These are phyloP conservation scores for Suillus decipiens DNA, from an alignment of 768 basidiomycete genomes.

Conservation along the genomic window DNA sequence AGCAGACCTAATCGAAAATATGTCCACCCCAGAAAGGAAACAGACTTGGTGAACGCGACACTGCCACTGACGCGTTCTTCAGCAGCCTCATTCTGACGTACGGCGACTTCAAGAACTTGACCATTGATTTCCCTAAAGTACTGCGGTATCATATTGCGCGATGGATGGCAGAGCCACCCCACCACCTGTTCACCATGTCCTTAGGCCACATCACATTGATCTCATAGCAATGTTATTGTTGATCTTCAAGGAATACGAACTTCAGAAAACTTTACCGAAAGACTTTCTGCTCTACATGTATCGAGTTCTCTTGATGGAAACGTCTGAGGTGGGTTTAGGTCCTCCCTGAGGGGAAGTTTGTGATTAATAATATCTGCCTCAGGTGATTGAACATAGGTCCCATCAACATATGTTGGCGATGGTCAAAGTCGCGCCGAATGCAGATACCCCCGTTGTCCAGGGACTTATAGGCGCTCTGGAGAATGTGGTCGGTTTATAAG, in stretches of 20 bases:
- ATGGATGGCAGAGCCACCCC: conserved; percentile 41
- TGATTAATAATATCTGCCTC: conserved; percentile 9
- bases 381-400: conserved; percentile 68
- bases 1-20: not conserved
- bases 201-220: conserved; percentile 77
- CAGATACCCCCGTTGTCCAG: conserved; percentile 42
- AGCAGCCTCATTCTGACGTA: not conserved
- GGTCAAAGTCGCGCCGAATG: conserved; percentile 46
- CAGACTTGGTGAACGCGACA: not conserved
- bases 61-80: conserved; percentile 6
- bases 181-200: conserved; percentile 64
- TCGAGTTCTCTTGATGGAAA: conserved; percentile 67
- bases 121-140: not conserved
- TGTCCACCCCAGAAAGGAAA: conserved; percentile 1
- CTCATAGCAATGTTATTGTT: conserved; percentile 65
- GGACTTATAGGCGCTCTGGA: conserved; percentile 49
- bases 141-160: not conserved
- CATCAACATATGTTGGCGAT: conserved; percentile 50
- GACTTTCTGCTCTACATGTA: conserved; percentile 63
- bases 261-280: conserved; percentile 51
- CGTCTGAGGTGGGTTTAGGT: conserved; percentile 55
- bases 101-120: not conserved
- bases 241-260: conserved; percentile 58
- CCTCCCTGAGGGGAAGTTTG: not conserved
- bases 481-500: conserved; percentile 34